Evolutionary conservation across 352 stramenopile genomes (phyloP).

Genomic region (Phytophthora boehmeriae): DNA sequence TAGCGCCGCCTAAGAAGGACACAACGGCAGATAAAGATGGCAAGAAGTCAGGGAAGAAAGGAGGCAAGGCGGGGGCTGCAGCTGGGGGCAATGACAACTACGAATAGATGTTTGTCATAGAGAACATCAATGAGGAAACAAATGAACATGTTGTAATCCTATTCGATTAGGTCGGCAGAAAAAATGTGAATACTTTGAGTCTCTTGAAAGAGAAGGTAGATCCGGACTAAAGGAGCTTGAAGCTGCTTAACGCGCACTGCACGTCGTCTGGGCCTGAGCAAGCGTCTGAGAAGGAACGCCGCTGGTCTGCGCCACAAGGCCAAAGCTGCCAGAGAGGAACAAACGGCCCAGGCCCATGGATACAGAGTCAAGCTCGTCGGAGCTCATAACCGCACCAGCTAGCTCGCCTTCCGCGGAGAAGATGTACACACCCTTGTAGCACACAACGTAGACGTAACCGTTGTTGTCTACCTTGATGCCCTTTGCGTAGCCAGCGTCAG

Average conservation of each 20-base stretch:
- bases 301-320: constrained; percentile 67
- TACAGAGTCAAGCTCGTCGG: constrained; percentile 57
- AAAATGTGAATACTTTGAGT: constrained; percentile 37
- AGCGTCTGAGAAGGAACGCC: constrained; percentile 39
- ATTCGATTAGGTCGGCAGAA: constrained; percentile 28
- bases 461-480: constrained; percentile 78
- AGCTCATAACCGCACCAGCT: constrained; percentile 63
- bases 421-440: constrained; percentile 80
- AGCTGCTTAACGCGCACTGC: constrained; percentile 24
- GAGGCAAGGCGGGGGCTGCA: constrained; percentile 19
- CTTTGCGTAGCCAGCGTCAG: constrained; percentile 60
- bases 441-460: constrained; percentile 78
- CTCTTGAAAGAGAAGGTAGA: constrained; percentile 30
- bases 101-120: constrained; percentile 17
- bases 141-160: constrained; percentile 31
- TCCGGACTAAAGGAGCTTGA: constrained; percentile 12
- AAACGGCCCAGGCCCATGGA: constrained; percentile 73
- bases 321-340: constrained; percentile 75
- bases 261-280: constrained; percentile 50
- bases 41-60: constrained; percentile 44
- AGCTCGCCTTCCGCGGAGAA: constrained; percentile 57
- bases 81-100: constrained; percentile 32
- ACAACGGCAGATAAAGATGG: constrained; percentile 29
- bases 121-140: constrained; percentile 7
- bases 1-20: constrained; percentile 2